Evolutionary conservation across 148 eudicot species (phyloP).

Genomic region (Linanthus parryae): DNA sequence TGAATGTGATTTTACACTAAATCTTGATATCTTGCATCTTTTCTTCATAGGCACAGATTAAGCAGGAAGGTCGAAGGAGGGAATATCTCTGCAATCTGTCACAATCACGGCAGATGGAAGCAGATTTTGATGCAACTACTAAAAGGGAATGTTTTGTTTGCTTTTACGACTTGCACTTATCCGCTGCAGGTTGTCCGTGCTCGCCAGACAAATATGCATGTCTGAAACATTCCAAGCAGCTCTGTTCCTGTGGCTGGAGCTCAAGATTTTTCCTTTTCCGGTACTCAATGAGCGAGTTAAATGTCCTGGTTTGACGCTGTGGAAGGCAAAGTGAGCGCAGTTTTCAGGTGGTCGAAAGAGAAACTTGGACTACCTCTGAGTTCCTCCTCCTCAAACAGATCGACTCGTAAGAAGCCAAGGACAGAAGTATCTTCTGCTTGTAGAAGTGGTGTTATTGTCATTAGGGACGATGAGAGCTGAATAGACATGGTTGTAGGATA

Average conservation of each 20-base stretch:
- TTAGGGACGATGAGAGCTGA: no score
- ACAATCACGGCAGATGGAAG: conserved; percentile 37
- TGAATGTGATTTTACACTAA: no score
- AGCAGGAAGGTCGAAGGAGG: conserved; percentile 43
- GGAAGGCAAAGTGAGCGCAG: conserved; percentile 48
- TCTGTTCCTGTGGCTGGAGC: conserved; percentile 67
- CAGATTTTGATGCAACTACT: conserved; percentile 23
- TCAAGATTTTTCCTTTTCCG: conserved; percentile 41
- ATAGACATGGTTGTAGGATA: no score
- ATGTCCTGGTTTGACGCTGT: conserved; percentile 51
- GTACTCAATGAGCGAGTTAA: conserved; percentile 36
- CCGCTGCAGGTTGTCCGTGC: conserved; percentile 64
- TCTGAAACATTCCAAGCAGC: conserved; percentile 52
- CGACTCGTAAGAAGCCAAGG: no score
- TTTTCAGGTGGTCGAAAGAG: conserved; percentile 38
- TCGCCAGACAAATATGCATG: conserved; percentile 50
- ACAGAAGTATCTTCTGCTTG: no score
- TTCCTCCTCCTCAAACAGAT: no score
- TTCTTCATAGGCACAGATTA: conserved; percentile 38
- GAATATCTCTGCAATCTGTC: conserved; percentile 43
- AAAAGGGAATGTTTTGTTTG: conserved; percentile 62
- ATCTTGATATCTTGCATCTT: conserved; percentile 9
- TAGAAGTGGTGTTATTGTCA: no score
- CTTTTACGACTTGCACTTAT: conserved; percentile 48
- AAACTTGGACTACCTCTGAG: conserved; percentile 25